Conservation (phyloP, 106 monocot species). For the Dendrobium huoshanense region DNA sequence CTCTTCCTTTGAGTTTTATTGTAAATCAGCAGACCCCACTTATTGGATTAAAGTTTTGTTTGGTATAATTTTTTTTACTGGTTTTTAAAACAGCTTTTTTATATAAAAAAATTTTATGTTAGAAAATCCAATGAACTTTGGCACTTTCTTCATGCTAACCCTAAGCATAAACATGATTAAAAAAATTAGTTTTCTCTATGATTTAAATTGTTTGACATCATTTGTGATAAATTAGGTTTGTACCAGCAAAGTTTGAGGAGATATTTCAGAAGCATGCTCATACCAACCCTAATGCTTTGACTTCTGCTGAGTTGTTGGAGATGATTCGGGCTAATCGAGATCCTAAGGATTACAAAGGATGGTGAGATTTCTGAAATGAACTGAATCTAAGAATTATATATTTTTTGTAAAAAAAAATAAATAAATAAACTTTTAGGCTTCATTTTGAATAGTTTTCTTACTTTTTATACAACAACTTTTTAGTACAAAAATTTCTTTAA, state of each 20-base stretch:
- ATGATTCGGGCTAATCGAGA: slow-evolving; percentile 47
- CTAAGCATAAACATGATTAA: not conserved
- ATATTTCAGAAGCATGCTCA: slow-evolving; percentile 56
- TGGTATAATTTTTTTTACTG: too few relatives aligned
- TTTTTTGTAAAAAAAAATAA: too few relatives aligned
- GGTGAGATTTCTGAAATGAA: slow-evolving; percentile 25
- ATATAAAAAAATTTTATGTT: too few relatives aligned
- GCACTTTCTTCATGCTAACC: not conserved
- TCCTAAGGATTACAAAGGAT: slow-evolving; percentile 54
- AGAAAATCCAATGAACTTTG: too few relatives aligned
- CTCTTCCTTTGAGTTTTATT: too few relatives aligned
- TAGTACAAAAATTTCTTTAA: too few relatives aligned
- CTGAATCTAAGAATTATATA: not conserved
- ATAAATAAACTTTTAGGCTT: too few relatives aligned
- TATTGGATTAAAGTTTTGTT: too few relatives aligned
- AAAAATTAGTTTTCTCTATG: not conserved
- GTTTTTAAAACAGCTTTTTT: too few relatives aligned
- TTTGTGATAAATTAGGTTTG: slow-evolving; percentile 36
- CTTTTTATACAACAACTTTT: too few relatives aligned
- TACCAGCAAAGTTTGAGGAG: slow-evolving; percentile 59
- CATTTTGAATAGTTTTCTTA: too few relatives aligned
- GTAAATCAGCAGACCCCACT: too few relatives aligned
- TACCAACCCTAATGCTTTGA: slow-evolving; percentile 42
- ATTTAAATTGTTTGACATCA: not conserved
- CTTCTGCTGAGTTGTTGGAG: slow-evolving; percentile 47